Evolutionary conservation across 257 asterid genomes (phyloP), one percentile per base, ranked within the genome.

Genomic region (Forsythia viridissima): DNA sequence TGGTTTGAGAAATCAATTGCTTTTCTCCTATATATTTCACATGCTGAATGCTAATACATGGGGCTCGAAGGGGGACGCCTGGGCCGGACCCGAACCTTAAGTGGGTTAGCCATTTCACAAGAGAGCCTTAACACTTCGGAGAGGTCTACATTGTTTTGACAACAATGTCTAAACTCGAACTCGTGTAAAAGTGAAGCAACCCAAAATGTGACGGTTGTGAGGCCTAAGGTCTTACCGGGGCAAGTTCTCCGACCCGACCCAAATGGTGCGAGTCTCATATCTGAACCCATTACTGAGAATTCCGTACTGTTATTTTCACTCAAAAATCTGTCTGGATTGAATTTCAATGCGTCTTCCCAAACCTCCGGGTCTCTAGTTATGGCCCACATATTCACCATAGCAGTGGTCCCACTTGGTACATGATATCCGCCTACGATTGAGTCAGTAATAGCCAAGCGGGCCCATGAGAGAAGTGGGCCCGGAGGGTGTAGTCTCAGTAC

Each of bases 311-410:
- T n/a, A 0, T 0, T 18, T 38, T 20, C 0, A 3, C 39, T 46
- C 67, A 75, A 0, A 78, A 84, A 84, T 63, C 85, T 81, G 20
- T 81, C 77, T 0, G 87, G 87, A 3, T 36, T 63, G 72, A 84
- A 81, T 8, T 40, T 30, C 8, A 75, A 72, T 38, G 87, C 81
- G 18, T 81, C 79, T 15, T 40, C 2, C 85, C 87, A 84, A 7
- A 84, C 68, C 0, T 74, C 38, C 0, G 70, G 79, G 38, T 82
- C 80, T 38, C 83, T 48, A 0, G 77, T 59, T 24, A 84, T 84
- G 38, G 87, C 85, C 87, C 87, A 84, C 83, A 84, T 84, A 66
- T 84, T 81, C 37, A 84, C 87, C 87, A 84, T 84, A 8, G 87
- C 85, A 0, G 83, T 81, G 39, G 87, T 84, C 5, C 83, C 83